A percentile compares a stretch with the other conserved stretches of the same genome.
Conservation (phyloP, 768 basidiomycete genomes). For the Collybiopsis confluens region DNA sequence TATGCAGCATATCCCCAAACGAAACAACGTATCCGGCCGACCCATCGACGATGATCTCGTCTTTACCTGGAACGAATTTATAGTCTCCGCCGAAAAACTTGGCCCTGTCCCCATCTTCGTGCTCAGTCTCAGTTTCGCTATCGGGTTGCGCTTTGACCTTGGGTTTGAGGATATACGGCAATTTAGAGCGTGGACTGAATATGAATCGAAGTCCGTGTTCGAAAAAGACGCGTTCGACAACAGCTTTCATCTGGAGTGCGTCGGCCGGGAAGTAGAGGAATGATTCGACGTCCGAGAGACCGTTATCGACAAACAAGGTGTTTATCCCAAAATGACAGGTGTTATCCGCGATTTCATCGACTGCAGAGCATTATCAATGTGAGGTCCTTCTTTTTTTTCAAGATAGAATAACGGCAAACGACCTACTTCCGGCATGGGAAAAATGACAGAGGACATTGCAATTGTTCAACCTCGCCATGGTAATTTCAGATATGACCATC, state of each 20-base stretch:
- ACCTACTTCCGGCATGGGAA: conserved; percentile 78
- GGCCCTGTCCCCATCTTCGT: too few species aligned
- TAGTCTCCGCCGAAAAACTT: conserved; percentile 68
- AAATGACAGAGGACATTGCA: conserved; percentile 88
- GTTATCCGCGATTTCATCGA: conserved; percentile 68
- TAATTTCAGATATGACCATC: conserved; percentile 86
- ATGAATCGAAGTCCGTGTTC: conserved; percentile 79
- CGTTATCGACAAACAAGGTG: conserved; percentile 86
- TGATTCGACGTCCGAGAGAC: conserved; percentile 73
- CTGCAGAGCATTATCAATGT: conserved; percentile 24
- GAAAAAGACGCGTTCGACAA: conserved; percentile 78
- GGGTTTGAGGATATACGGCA: conserved; percentile 70
- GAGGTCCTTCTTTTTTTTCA: neutral
- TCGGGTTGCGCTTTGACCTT: too few species aligned
- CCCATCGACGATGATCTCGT: conserved; percentile 77
- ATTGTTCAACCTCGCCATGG: conserved; percentile 89
- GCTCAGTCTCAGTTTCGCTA: too few species aligned
- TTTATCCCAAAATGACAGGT: conserved; percentile 73
- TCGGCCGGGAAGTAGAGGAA: conserved; percentile 90
- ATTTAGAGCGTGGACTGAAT: conserved; percentile 87
- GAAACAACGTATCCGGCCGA: conserved; percentile 79
- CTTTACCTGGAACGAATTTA: conserved; percentile 79
- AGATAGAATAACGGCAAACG: neutral
- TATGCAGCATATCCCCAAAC: conserved; percentile 85
- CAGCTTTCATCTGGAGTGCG: conserved; percentile 71